These are phyloP conservation scores for Iberis amara DNA, from an alignment of 441 rosid species.

Conservation along the genomic window DNA sequence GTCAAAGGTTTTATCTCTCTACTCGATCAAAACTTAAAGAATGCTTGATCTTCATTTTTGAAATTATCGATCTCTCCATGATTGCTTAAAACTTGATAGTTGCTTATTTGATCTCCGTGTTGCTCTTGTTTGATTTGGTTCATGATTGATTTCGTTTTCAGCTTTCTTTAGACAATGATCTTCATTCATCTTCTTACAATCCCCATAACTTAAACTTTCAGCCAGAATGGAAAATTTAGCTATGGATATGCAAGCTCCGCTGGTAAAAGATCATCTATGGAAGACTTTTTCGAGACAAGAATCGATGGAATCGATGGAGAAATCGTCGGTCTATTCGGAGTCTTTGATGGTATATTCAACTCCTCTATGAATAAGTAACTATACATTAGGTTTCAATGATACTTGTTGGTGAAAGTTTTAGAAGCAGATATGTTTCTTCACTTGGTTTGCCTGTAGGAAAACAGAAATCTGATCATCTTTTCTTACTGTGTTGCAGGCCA, in stretches of 20 bases:
- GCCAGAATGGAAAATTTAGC: conserved; percentile 82
- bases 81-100: background rate
- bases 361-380: background rate
- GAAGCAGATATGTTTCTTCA: no score
- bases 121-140: no score
- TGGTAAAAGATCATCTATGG: conserved; percentile 90
- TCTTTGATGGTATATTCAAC: conserved; percentile 66
- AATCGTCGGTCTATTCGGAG: conserved; percentile 85
- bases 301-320: conserved; percentile 82
- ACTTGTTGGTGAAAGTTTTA: no score
- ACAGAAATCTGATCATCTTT: background rate
- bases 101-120: background rate
- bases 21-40: no score
- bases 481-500: conserved; percentile 51
- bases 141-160: no score
- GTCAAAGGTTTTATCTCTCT: conserved; percentile 54
- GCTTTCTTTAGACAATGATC: no score
- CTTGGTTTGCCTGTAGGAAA: background rate
- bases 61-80: no score
- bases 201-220: conserved; percentile 25
- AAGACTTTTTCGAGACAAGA: conserved; percentile 88
- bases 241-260: conserved; percentile 94
- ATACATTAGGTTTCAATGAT: background rate
- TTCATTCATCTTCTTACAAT: background rate
- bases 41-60: no score